Base-by-base conservation (phyloP, 331 rosid species). In the Quercus lobata region DNA sequence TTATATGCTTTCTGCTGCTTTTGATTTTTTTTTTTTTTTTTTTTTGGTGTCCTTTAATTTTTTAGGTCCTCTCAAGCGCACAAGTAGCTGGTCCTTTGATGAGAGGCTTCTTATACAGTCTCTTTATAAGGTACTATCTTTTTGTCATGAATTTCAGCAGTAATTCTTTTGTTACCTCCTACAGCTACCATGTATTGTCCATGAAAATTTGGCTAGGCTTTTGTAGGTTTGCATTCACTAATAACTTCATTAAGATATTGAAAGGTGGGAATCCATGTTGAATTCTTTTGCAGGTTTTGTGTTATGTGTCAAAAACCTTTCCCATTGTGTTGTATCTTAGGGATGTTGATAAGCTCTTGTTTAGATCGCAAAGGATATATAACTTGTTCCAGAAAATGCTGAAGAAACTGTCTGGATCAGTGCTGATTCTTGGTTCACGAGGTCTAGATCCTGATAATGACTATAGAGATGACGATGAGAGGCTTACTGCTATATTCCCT, bases 51-150 rank as follows among this genome's bases (percentile, higher is more conserved):
- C 71, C 57, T 49, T 41, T 71, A 55, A 57, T 63, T 21, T 85
- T 73, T 80, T 24, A 96, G 98, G 83, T 74, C 82, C 90, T 76
- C 86, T 87, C 79, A 95, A 83, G 87, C 96, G 90, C 86, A 80
- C 88, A 62, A 85, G 84, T 84, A 91, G 98, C 84, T 96, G 98
- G 99, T 88, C 94, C 55, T 93, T 96, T 60, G 97, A 96, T 6
- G 99, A 96, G 82, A 93, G 83, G 76, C 91, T 96, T 80, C 91
- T 96, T 62, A 85, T 93, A 71, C 98, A 90, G 69, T 78, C 97
- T 73, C 91, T 96, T 54, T 90, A 91, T 84, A 93, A 88, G 93
- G 99, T 93, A 88, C 79, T 57, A 11, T 63, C 25, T 57, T 22
- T 55, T 11, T 73, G 69, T 55, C 22, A 76, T 44, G 69, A 49